Conservation (phyloP, 176 grass and related monocot species). For the Oryza meyeriana region DNA sequence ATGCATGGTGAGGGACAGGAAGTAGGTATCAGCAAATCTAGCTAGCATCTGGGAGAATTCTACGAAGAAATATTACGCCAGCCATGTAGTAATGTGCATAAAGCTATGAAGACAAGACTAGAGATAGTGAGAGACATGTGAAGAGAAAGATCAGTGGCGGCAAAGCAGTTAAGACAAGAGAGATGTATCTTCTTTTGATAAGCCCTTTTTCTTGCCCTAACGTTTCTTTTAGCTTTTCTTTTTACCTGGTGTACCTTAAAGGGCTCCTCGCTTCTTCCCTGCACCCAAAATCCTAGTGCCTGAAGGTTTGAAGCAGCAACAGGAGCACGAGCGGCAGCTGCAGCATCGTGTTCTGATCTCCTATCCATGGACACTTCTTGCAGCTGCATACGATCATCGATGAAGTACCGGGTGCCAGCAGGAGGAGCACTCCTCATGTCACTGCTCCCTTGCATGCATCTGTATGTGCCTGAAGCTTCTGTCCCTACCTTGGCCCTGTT, state of each 20-base stretch:
- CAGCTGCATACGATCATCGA: slow-evolving; percentile 78
- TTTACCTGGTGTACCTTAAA: slow-evolving; percentile 67
- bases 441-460: slow-evolving; percentile 55
- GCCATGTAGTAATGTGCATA: background rate
- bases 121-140: slow-evolving; percentile 33
- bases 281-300: slow-evolving; percentile 44
- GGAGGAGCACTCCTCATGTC: slow-evolving; percentile 26
- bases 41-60: background rate
- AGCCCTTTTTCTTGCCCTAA: background rate
- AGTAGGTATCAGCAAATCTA: background rate
- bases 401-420: slow-evolving; percentile 47
- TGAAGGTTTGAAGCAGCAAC: slow-evolving; percentile 50
- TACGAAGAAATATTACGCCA: slow-evolving; percentile 3
- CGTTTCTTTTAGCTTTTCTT: slow-evolving; percentile 31
- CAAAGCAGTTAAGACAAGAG: slow-evolving; percentile 59
- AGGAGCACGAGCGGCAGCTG: background rate
- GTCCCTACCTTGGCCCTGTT: slow-evolving; percentile 63
- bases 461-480: slow-evolving; percentile 36
- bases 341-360: slow-evolving; percentile 46
- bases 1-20: background rate
- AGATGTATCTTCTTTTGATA: slow-evolving; percentile 51
- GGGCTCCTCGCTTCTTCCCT: slow-evolving; percentile 53
- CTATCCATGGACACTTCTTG: slow-evolving; percentile 41
- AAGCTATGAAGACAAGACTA: slow-evolving; percentile 37
- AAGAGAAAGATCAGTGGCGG: slow-evolving; percentile 40